Base-by-base conservation (phyloP, 108 stramenopile genomes). In the Hondaea fermentalgiana region DNA sequence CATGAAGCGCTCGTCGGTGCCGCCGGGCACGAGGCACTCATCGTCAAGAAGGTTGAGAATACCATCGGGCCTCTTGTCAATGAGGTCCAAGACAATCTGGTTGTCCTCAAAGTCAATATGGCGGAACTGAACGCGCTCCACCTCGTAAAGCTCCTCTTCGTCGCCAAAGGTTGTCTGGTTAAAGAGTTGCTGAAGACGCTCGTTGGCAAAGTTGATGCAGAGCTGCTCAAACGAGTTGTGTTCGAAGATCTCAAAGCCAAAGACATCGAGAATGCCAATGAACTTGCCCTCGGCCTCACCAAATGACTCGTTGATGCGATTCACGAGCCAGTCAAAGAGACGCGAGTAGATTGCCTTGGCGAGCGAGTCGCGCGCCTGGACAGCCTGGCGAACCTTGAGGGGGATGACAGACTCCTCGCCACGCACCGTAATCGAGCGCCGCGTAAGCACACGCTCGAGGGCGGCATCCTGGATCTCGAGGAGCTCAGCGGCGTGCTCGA, bases 141-240 rank as follows among this genome's bases (percentile, higher is more conserved):
- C 90, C 60, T 93, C 90, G 90, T 97, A 97, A 60, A 96, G 95
- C 60, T 92, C 91, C 88, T 97, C 96, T 76, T 97, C 97, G 53
- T 95, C 87, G 89, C 96, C 96, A 93, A 98, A 97, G 6, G 97
- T 95, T 87, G 95, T 96, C 57, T 93, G 91, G 90, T 97, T 97
- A 94, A 97, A 97, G 87, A 97, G 97, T 88, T 97, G 96, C 91
- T 97, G 96, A 17, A 97, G 92, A 6, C 96, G 95, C 89, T 96
- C 96, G 90, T 98, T 98, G 72, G 96, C 96, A 91, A 96, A 98
- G 92, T 98, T 98, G 92, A 98, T 98, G 91, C 97, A 98, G 21
- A 98, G 92, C 91, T 98, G 97, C 92, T 97, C 97, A 90, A 97
- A 98, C n/a, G 93, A 94, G 89, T 98, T 97, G 44, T 89, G 87